Conservation (phyloP, 176 grass and related monocot genomes). For the Carex cristatella region DNA sequence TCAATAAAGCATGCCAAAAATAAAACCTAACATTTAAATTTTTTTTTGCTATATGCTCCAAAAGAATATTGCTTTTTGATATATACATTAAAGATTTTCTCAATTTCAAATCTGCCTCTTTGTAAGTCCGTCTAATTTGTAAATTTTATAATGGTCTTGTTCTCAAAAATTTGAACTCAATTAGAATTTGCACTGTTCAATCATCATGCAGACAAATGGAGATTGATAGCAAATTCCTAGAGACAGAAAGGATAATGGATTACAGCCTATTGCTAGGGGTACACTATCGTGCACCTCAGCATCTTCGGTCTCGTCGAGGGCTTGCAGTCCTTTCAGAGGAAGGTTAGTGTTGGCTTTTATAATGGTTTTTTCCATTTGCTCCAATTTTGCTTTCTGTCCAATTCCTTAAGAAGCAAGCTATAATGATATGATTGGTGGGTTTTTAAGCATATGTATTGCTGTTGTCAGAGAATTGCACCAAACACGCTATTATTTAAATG, state of each 20-base stretch:
- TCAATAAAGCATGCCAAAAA: neutral
- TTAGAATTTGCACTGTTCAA: neutral
- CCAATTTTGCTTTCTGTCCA: neutral
- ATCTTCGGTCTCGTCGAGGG: constrained; percentile 49
- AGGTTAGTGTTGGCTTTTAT: constrained; percentile 32
- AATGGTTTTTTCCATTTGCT: neutral
- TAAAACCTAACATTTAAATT: neutral
- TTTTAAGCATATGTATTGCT: neutral
- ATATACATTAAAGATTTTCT: neutral
- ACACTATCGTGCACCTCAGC: constrained; percentile 89
- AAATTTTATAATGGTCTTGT: neutral
- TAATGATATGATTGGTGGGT: neutral
- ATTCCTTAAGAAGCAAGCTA: neutral
- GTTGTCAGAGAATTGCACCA: neutral
- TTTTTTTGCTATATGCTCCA: neutral
- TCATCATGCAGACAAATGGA: constrained; percentile 66
- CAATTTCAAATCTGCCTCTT: neutral
- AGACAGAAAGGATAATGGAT: constrained; percentile 87
- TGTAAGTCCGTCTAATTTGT: neutral
- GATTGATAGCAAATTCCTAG: constrained; percentile 80
- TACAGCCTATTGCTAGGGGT: constrained; percentile 95
- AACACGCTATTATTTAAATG: neutral
- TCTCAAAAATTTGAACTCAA: neutral
- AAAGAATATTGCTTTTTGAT: neutral
- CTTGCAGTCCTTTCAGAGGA: constrained; percentile 75